phyloP scores from a whole-genome alignment of 83 land plant genomes.

The Picea engelmannii region DNA sequence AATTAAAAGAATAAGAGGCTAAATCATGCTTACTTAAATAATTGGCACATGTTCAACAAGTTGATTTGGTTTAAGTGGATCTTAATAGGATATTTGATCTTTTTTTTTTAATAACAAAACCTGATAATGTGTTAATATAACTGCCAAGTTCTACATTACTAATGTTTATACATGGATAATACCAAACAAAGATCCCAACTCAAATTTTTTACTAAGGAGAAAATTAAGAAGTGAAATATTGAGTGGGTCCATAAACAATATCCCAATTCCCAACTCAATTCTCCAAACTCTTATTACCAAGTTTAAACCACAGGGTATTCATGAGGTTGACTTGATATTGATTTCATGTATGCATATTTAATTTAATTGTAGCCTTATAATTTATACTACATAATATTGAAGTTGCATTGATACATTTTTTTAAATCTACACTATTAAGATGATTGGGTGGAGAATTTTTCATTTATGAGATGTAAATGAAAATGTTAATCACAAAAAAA shows the following conservation, averaged over 20 bases:
- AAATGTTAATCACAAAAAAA: too few relatives aligned
- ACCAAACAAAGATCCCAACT: slow-evolving; percentile 44
- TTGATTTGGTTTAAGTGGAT: too few relatives aligned
- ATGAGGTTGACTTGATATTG: slow-evolving; percentile 45
- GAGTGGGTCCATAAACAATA: slow-evolving; percentile 20
- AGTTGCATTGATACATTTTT: not conserved
- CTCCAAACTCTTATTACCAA: slow-evolving; percentile 35
- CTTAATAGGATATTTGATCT: too few relatives aligned
- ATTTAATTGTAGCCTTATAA: too few relatives aligned
- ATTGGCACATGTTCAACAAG: too few relatives aligned
- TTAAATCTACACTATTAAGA: too few relatives aligned
- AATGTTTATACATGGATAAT: too few relatives aligned
- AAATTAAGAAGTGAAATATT: slow-evolving; percentile 35
- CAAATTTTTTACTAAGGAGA: slow-evolving; percentile 44
- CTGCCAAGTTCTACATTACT: too few relatives aligned
- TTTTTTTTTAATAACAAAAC: too few relatives aligned
- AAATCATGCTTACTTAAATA: too few relatives aligned
- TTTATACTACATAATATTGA: not conserved
- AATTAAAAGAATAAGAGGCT: too few relatives aligned
- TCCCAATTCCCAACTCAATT: slow-evolving; percentile 57
- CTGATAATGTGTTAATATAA: too few relatives aligned
- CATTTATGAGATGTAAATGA: not conserved
- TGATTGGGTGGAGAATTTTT: not conserved
- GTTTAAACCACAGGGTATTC: slow-evolving; percentile 48
- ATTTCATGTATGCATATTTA: slow-evolving; percentile 41